Evolutionary conservation across 2,329 filamentous ascomycete genomes (phyloP), one percentile per base, ranked within the genome.

Genomic region (Pseudovirgaria hyperparasitica): DNA sequence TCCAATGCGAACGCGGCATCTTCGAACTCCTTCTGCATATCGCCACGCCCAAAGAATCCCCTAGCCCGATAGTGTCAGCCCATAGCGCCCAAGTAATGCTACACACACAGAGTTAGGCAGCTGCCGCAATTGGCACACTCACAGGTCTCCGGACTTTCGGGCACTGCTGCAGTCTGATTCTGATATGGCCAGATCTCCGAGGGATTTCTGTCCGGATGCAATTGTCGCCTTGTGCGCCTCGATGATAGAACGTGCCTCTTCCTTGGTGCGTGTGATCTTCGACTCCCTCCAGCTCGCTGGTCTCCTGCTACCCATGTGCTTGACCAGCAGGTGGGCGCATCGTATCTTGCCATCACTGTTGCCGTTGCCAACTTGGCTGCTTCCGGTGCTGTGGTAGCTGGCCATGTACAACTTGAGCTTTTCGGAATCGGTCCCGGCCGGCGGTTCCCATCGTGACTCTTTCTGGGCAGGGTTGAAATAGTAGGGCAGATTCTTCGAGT

Each of bases 21-120:
- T 60, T 98, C 90, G 48, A 98, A 98, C 58, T 94, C 87, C 63
- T 86, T 87, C 55, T 98, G 90, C 90, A 98, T 98, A 47, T 96
- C 87, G 16, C 85, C 84, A 45, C 70, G 76, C 30, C 84, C 86
- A 55, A 98, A 98, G 57, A 86, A 93, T 12, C 90, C 90, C 37
- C 72, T 77, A 30, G 21, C 11, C 26, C 29, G 18, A 23, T 15
- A 24, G 31, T 46, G 42, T 41, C 25, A 38, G 31, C 11, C 11
- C 10, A 24, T 9, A 13, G 21, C 16, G 14, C 26, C 19, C 23
- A 31, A 13, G 16, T 11, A 14, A 19, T 15, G 19, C 13, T 29
- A 24, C 20, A 9, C 23, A 19, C 19, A 13, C 25, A 14, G 13
- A 2, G 12, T 23, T 15, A 23, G 12, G 15, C 25, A 19, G 19